Conservation (phyloP, 2,329 filamentous ascomycete species). For the Botrytis sinoallii region DNA sequence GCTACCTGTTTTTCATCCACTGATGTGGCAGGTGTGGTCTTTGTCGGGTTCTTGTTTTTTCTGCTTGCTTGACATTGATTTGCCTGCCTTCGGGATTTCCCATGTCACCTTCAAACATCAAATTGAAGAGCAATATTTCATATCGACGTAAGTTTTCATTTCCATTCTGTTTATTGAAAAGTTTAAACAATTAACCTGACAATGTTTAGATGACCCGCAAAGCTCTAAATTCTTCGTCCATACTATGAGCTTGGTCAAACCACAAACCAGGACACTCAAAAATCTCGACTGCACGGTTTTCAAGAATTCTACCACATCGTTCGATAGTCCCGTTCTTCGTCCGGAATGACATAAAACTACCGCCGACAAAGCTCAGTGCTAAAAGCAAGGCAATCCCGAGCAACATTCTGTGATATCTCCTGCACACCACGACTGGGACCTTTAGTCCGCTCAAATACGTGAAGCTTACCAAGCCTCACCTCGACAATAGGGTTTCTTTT, state of each 20-base stretch:
- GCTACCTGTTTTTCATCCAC: neutral
- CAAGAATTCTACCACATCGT: neutral
- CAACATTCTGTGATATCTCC: neutral
- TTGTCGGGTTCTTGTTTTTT: neutral
- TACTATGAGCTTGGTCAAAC: neutral
- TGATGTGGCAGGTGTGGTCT: neutral
- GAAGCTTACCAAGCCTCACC: neutral
- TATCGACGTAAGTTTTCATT: neutral
- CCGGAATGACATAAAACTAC: slow-evolving; percentile 9
- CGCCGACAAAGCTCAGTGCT: neutral
- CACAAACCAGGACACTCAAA: neutral
- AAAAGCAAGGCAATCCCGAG: neutral
- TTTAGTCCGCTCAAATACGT: neutral
- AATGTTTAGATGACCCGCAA: neutral
- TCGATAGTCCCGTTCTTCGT: neutral
- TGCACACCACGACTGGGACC: neutral
- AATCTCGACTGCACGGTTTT: neutral
- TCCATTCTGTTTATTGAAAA: rapidly evolving
- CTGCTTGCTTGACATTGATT: no score
- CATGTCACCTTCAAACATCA: neutral
- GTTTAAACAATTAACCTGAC: neutral
- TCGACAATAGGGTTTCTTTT: neutral
- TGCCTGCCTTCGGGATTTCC: neutral
- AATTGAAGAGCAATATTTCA: neutral
- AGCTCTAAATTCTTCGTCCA: neutral